Percentiles rank a stretch among this genome's conserved stretches.
Conservation (phyloP, 1,284 basidiomycete species). For the Peniophora sp. region DNA sequence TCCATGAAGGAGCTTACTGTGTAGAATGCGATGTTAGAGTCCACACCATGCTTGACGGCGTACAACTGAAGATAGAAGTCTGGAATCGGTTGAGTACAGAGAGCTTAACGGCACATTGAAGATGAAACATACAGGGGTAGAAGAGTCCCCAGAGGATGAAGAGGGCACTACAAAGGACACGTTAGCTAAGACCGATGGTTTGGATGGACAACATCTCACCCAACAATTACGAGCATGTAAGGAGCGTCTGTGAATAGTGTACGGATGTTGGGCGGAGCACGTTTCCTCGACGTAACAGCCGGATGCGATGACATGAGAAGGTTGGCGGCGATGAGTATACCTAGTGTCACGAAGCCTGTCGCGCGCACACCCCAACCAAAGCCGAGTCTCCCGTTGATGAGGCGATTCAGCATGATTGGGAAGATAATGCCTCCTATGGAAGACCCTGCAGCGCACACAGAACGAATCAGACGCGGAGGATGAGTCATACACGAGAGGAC, state of each 20-base stretch:
- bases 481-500: too few relatives aligned
- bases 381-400: background rate
- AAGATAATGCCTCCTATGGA: background rate
- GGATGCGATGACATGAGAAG: slow-evolving; percentile 3
- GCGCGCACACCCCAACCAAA: background rate
- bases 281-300: too few relatives aligned
- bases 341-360: background rate
- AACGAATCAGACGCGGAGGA: background rate
- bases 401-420: background rate
- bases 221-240: background rate
- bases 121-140: slow-evolving; percentile 7
- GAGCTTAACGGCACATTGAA: too few relatives aligned
- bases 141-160: slow-evolving; percentile 4
- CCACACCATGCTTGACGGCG: slow-evolving; percentile 11
- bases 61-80: slow-evolving; percentile 14
- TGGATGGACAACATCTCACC: background rate
- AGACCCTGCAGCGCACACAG: background rate
- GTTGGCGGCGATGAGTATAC: slow-evolving; percentile 9
- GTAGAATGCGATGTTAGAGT: slow-evolving; percentile 12
- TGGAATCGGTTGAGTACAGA: background rate
- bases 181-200: background rate
- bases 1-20: slow-evolving; percentile 4
- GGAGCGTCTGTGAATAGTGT: slow-evolving; percentile 1
- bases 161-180: background rate
- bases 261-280: too few relatives aligned